A percentile compares a stretch with the other conserved stretches of the same genome.
Conservation (phyloP, 306 rosid genomes). For the Cucumis melo region DNA sequence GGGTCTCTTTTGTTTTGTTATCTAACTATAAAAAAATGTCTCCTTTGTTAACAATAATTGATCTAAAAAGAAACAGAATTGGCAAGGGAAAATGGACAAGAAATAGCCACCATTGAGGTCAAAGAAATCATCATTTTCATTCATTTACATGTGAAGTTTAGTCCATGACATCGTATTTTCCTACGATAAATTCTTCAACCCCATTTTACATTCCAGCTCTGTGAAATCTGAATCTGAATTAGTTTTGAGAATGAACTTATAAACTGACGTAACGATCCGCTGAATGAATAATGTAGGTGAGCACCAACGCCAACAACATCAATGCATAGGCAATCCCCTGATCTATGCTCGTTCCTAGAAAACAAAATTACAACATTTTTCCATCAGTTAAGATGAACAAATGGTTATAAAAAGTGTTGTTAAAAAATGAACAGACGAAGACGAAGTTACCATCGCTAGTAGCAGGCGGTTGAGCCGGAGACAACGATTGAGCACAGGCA, state of each 20-base stretch:
- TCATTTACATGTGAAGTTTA: neutral
- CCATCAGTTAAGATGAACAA: neutral
- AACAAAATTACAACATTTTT: neutral
- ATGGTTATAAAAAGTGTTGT: too few relatives aligned
- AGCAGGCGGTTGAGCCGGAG: neutral
- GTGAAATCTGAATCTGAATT: neutral
- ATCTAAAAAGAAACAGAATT: too few relatives aligned
- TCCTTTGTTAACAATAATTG: too few relatives aligned
- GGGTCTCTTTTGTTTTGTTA: too few relatives aligned
- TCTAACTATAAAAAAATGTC: too few relatives aligned
- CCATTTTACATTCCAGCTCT: neutral
- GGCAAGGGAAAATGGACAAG: too few relatives aligned
- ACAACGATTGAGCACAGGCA: neutral
- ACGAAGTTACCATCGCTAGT: neutral
- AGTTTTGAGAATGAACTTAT: neutral
- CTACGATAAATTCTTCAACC: neutral
- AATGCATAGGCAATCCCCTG: slow-evolving; percentile 69
- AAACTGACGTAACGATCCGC: slow-evolving; percentile 27
- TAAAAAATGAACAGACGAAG: neutral
- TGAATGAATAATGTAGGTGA: slow-evolving; percentile 70
- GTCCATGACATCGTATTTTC: neutral
- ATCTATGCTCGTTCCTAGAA: slow-evolving; percentile 58
- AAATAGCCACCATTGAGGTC: neutral
- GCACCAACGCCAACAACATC: slow-evolving; percentile 64
- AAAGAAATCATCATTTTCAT: neutral